Evolutionary conservation across 1,139 yeast species (phyloP), one percentile per base, ranked within the genome.

Genomic region (Maudiozyma humilis): DNA sequence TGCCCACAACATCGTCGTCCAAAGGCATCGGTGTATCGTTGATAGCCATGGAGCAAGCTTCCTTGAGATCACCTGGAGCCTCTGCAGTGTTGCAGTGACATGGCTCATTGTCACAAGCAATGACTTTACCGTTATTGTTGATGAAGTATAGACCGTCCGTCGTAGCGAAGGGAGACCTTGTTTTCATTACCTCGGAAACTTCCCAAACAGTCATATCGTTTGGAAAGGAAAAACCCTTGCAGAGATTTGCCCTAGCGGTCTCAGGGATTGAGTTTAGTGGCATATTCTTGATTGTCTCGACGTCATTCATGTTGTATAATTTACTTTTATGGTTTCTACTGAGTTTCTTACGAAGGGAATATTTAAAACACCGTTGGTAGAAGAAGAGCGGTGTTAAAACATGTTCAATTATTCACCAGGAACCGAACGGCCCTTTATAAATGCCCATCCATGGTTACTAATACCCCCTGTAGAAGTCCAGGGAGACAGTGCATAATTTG

Each of bases 21-120:
- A 35, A 20, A 3, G 38, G 38, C n/a, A 35, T 16, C 5, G 38
- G 38, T 2, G 38, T 35, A n/a, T 35, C 38, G 27, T 35, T 35
- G 10, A 35, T 35, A 3, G 30, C 38, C 14, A 35, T 15, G 16
- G n/a, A 1, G 12, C 16, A 15, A 23, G 38, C 29, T 10, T 35
- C 38, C 13, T 35, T 35, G 12, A 35, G 27, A 18, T 35, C 23
- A 3, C 38, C 38, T 18, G 38, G 38, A 14, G 38, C 38, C 3
- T 35, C 30, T 3, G 12, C 30, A n/a, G 8, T 16, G 23, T 35
- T 29, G 23, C 38, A 35, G n/a, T 25, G 17, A 20, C 30, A 13
- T 3, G 20, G 25, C 19, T 35, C 18, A 18, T 25, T 35, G 14
- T 35, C 38, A 3, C 30, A 35, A 4, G 38, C 38, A 20, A 35